These are phyloP conservation scores for Hypoxylon sp. DNA, from an alignment of 2,329 filamentous ascomycete species.

Conservation along the genomic window DNA sequence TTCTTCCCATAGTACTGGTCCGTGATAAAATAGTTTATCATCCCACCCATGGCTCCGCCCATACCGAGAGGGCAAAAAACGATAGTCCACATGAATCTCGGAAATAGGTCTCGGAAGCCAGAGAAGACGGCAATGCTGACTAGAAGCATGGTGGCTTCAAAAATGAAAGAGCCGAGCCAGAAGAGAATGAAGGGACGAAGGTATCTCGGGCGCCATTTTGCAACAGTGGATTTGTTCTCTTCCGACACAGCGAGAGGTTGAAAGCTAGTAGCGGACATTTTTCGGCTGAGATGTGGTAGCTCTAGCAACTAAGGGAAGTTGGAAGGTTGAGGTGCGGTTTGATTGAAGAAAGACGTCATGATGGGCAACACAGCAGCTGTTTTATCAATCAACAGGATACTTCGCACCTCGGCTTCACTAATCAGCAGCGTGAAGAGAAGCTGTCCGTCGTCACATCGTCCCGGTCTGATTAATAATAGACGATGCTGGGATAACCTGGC, in stretches of 20 bases:
- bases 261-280: not conserved
- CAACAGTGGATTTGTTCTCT: not conserved
- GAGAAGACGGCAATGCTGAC: not conserved
- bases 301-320: not conserved
- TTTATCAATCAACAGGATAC: not conserved
- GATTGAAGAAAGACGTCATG: not conserved
- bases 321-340: not conserved
- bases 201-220: not conserved
- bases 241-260: not conserved
- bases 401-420: not conserved
- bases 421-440: not conserved
- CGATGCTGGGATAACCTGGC: too few relatives aligned
- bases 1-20: not conserved
- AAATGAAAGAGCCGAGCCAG: slow-evolving; percentile 3
- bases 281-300: not conserved
- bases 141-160: not conserved
- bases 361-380: not conserved
- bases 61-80: slow-evolving; percentile 1
- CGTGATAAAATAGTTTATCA: not conserved
- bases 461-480: not conserved
- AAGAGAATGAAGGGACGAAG: not conserved
- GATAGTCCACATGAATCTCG: slow-evolving; percentile 3
- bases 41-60: slow-evolving; percentile 2
- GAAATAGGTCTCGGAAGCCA: not conserved
- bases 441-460: not conserved